These are phyloP conservation scores for Rhizopus sp. DNA, from an alignment of 371 early-diverging fungal species.

Conservation along the genomic window DNA sequence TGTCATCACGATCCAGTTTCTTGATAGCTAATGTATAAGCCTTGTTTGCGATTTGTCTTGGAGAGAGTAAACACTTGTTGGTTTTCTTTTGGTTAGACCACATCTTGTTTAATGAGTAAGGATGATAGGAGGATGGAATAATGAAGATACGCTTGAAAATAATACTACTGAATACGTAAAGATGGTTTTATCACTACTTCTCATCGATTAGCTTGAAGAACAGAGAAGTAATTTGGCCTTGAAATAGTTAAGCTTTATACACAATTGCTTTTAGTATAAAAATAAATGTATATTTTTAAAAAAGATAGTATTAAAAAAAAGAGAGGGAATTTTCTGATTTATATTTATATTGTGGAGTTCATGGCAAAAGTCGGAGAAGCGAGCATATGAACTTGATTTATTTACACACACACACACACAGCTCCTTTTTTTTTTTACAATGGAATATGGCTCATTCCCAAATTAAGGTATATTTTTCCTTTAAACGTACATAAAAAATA, in stretches of 20 bases:
- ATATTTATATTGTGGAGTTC: no score
- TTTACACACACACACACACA: neutral
- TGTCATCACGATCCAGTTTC: slow-evolving; percentile 43
- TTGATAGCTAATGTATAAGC: slow-evolving; percentile 37
- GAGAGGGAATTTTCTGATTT: no score
- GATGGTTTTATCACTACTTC: slow-evolving; percentile 17
- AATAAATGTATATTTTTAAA: no score
- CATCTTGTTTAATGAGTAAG: slow-evolving; percentile 11
- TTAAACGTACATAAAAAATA: no score
- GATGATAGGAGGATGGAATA: slow-evolving; percentile 34
- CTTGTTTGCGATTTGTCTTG: slow-evolving; percentile 44
- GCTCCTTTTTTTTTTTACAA: neutral
- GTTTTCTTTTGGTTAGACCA: slow-evolving; percentile 12
- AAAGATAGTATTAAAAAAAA: no score
- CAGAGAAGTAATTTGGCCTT: slow-evolving; percentile 10
- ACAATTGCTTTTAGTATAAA: no score
- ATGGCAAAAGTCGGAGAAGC: neutral
- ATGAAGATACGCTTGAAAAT: slow-evolving; percentile 26
- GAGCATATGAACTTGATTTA: neutral
- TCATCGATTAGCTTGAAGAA: slow-evolving; percentile 22
- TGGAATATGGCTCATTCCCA: neutral
- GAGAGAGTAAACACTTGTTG: slow-evolving; percentile 27
- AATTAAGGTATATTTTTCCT: neutral
- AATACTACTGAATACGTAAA: slow-evolving; percentile 20
- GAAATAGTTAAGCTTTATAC: neutral